Conservation (phyloP, 2,329 filamentous ascomycete genomes). For the Aureobasidium sp. region DNA sequence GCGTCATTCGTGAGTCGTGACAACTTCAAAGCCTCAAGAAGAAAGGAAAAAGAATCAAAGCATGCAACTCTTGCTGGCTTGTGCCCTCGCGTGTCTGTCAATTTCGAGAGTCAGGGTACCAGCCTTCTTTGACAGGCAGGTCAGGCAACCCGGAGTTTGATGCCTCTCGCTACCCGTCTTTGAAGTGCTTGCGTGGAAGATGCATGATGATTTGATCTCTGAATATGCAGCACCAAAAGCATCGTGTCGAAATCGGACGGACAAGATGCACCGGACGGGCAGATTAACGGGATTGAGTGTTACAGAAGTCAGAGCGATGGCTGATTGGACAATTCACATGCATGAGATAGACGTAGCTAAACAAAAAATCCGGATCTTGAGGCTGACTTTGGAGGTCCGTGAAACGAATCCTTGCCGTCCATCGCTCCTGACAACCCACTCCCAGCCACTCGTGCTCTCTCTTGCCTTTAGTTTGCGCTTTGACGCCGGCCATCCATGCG, state of each 20-base stretch:
- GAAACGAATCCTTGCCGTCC: conserved; percentile 7
- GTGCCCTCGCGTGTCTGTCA: neutral
- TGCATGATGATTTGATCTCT: neutral
- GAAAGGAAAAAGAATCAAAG: neutral
- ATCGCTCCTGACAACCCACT: conserved; percentile 13
- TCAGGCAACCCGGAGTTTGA: conserved; percentile 8
- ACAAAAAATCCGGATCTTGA: conserved; percentile 12
- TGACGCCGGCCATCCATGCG: conserved; percentile 1
- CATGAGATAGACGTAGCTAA: conserved; percentile 7
- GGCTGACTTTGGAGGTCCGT: conserved; percentile 8
- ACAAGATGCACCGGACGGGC: neutral
- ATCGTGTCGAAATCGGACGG: neutral
- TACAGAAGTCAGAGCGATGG: neutral
- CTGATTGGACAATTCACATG: conserved; percentile 4
- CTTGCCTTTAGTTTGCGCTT: conserved; percentile 4
- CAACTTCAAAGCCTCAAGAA: neutral
- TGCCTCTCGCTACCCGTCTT: neutral
- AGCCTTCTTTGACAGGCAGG: conserved; percentile 6
- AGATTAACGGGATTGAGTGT: neutral
- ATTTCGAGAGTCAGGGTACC: neutral
- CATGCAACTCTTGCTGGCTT: neutral
- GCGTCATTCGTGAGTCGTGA: neutral
- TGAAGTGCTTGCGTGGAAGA: neutral
- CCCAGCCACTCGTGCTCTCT: conserved; percentile 8
- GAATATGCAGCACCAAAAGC: conserved; percentile 1